Conservation (phyloP, 352 stramenopile genomes). For the Blastocystis sp. region DNA sequence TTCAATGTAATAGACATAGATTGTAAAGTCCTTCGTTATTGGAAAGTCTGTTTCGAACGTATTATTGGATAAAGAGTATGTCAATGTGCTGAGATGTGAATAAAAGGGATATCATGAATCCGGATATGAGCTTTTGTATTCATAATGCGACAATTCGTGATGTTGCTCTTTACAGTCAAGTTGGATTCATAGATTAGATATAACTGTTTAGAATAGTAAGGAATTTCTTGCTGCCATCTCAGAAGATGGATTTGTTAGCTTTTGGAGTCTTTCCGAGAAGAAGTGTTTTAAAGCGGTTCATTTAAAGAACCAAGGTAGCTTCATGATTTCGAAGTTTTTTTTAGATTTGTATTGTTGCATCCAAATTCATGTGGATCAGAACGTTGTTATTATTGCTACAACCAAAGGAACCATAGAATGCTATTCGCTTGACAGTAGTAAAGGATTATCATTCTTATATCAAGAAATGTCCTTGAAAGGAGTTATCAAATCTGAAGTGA, state of each 20-base stretch:
- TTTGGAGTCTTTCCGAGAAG: slow-evolving; percentile 25
- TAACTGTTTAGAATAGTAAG: neutral
- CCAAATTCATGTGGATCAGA: neutral
- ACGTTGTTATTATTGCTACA: neutral
- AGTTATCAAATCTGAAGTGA: neutral
- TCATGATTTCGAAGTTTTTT: neutral
- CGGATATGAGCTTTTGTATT: neutral
- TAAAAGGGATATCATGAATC: neutral
- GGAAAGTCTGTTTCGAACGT: neutral
- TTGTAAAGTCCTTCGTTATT: neutral
- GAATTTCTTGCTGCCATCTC: slow-evolving; percentile 24
- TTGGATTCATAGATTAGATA: neutral
- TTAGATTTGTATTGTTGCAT: neutral
- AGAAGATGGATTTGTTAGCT: neutral
- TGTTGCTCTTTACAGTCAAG: neutral
- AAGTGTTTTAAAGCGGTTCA: neutral
- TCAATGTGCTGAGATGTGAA: neutral
- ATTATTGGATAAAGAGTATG: neutral
- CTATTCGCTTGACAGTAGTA: neutral
- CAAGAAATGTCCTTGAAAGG: neutral
- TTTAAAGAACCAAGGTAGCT: neutral
- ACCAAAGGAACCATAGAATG: neutral
- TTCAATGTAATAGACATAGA: neutral
- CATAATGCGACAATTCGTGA: slow-evolving; percentile 4
- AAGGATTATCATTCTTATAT: neutral